A percentile compares a stretch with the other conserved stretches of the same genome.
Conservation (phyloP, 208 protist species). For the Leishmania guyanensis region DNA sequence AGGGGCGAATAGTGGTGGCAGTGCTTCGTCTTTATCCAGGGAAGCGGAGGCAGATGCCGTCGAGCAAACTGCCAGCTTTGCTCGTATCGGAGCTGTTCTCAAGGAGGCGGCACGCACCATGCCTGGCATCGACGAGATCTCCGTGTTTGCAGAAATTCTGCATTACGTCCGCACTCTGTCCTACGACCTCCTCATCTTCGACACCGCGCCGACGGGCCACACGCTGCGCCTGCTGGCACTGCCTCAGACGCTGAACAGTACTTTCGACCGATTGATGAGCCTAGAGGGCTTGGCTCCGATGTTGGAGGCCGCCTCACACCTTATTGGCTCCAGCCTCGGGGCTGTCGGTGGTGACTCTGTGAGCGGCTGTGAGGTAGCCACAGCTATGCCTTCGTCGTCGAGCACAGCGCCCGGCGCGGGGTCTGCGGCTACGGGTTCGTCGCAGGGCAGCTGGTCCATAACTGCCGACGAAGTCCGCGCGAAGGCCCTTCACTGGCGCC, state of each 20-base stretch:
- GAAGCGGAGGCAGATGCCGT: neutral
- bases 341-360: neutral
- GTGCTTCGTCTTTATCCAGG: neutral
- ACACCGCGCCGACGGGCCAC: conserved; percentile 99
- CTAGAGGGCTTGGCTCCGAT: conserved; percentile 55
- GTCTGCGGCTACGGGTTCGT: neutral
- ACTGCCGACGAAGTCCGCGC: conserved; percentile 26
- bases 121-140: conserved; percentile 98
- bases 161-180: conserved; percentile 87
- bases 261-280: conserved; percentile 49
- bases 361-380: neutral
- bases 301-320: conserved; percentile 39
- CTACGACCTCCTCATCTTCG: conserved; percentile 98
- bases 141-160: conserved; percentile 97
- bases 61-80: conserved; percentile 25
- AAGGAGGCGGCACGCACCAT: conserved; percentile 71
- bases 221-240: conserved; percentile 96
- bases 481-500: conserved; percentile 40
- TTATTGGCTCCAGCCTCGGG: conserved; percentile 20
- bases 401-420: neutral
- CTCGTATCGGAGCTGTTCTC: conserved; percentile 42
- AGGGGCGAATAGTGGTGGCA: neutral
- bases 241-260: conserved; percentile 65
- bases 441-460: neutral
- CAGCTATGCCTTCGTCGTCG: neutral